These are phyloP conservation scores for Psilocybe tampanensis DNA, from an alignment of 768 basidiomycete genomes.

Conservation along the genomic window DNA sequence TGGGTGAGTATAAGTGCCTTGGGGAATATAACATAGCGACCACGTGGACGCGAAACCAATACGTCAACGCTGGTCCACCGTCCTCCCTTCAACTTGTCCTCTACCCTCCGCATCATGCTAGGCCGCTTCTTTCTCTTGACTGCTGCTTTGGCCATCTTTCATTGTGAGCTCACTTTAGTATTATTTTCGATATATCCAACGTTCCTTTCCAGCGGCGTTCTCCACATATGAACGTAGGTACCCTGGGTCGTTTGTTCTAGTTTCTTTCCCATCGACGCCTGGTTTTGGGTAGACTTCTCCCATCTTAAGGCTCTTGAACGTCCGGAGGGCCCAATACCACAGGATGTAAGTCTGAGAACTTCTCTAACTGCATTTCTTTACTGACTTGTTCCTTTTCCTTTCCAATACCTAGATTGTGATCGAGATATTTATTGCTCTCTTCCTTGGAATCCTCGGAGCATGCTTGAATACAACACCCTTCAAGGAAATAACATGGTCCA, in stretches of 20 bases:
- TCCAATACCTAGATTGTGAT: conserved; percentile 55
- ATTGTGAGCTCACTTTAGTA: conserved; percentile 43
- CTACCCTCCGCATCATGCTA: conserved; percentile 36
- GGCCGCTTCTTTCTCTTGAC: conserved; percentile 48
- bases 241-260: background rate
- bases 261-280: background rate
- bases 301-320: conserved; percentile 74
- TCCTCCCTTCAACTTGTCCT: background rate
- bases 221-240: conserved; percentile 79
- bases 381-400: background rate
- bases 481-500: conserved; percentile 87
- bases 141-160: conserved; percentile 51
- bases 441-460: conserved; percentile 74
- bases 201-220: conserved; percentile 58
- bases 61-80: conserved; percentile 1
- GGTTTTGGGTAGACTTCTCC: conserved; percentile 61
- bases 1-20: background rate
- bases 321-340: conserved; percentile 67
- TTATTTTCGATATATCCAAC: conserved; percentile 6
- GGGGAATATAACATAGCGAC: conserved; percentile 9
- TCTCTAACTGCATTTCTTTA: background rate
- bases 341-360: conserved; percentile 46
- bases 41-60: conserved; percentile 30
- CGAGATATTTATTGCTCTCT: conserved; percentile 64
- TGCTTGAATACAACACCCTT: conserved; percentile 67